Evolutionary conservation across 1,284 basidiomycete genomes (phyloP).

Genomic region (Apiotrichum siamense): DNA sequence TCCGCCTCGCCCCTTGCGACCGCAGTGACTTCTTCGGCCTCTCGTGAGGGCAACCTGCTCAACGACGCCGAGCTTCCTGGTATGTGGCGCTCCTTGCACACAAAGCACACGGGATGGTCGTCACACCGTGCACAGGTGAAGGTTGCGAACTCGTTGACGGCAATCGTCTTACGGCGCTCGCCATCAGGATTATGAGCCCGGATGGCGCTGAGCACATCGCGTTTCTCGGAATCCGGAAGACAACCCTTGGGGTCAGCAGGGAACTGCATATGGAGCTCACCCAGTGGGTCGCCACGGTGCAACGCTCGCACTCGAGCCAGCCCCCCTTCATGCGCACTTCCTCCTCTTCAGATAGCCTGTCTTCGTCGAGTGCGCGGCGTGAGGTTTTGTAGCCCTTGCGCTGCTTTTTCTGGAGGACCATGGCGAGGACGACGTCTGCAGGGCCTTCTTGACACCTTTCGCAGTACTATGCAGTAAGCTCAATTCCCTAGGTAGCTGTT

Average conservation of each 20-base stretch:
- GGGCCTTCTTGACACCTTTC: slow-evolving; percentile 35
- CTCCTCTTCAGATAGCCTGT: slow-evolving; percentile 54
- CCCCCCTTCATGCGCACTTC: slow-evolving; percentile 59
- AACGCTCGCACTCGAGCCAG: slow-evolving; percentile 78
- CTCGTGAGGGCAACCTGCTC: background rate
- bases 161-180: slow-evolving; percentile 46
- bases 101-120: slow-evolving; percentile 69
- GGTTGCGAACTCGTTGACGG: slow-evolving; percentile 60
- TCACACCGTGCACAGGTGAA: slow-evolving; percentile 72
- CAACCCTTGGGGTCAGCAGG: slow-evolving; percentile 51
- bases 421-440: slow-evolving; percentile 29
- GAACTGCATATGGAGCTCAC: slow-evolving; percentile 20
- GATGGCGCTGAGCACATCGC: slow-evolving; percentile 64
- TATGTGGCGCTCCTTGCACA: slow-evolving; percentile 52
- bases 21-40: background rate
- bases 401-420: slow-evolving; percentile 23
- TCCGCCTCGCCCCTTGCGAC: background rate
- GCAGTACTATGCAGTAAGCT: slow-evolving; percentile 22
- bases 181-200: slow-evolving; percentile 46
- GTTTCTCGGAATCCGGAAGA: slow-evolving; percentile 55
- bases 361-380: slow-evolving; percentile 46
- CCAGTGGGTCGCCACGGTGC: slow-evolving; percentile 73
- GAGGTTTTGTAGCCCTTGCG: slow-evolving; percentile 39
- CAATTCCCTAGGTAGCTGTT: background rate
- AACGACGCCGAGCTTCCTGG: background rate